Evolutionary conservation across 2,329 filamentous ascomycete species (phyloP), one percentile per base, ranked within the genome.

Genomic region (Colletotrichum sp.): DNA sequence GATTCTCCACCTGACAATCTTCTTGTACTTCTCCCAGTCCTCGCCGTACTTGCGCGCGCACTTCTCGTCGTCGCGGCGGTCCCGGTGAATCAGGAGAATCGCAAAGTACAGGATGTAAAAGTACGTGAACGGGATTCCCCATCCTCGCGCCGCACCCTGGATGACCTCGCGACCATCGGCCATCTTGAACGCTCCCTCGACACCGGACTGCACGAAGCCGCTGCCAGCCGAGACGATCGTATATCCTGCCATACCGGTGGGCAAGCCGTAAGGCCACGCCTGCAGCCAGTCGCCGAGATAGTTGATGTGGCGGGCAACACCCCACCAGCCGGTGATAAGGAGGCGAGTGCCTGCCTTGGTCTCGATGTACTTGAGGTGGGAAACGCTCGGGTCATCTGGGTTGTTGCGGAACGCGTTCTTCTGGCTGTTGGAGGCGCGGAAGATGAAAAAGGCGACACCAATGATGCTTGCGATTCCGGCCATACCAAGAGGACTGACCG

Each of bases 261-360:
- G 96, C 58, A 98, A 88, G 78, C 93, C 95, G 85, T 97, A 98
- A 0, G 95, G 92, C 95, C 95, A 98, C 10, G 94, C 92, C 91
- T 98, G 96, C 78, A 97, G 89, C 96, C 96, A 98, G 86, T 98
- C 96, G 68, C 96, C 96, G 1, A 98, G 86, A 85, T 98, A 98
- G 87, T 98, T 98, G 89, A 98, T 96, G 85, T 98, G 96, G 56
- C 96, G 92, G 1, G 96, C 94, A 27, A 92, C 88, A 58, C 96
- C 96, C 96, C 96, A 98, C 96, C 96, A 98, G 71, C 96, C 96
- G 1, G 94, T 94, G 5, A 93, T 92, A 78, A 98, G 89, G 34
- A 98, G 91, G 79, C 93, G 94, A 74, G 94, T 96, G 67, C 96
- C 96, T 3, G 91, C 89, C 81, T 93, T 92, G 12, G 96, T 98